Percentiles rank a stretch among this genome's conserved stretches.
phyloP scores from a whole-genome alignment of 2,329 filamentous ascomycete genomes.

The Diplodia scrobiculata region DNA sequence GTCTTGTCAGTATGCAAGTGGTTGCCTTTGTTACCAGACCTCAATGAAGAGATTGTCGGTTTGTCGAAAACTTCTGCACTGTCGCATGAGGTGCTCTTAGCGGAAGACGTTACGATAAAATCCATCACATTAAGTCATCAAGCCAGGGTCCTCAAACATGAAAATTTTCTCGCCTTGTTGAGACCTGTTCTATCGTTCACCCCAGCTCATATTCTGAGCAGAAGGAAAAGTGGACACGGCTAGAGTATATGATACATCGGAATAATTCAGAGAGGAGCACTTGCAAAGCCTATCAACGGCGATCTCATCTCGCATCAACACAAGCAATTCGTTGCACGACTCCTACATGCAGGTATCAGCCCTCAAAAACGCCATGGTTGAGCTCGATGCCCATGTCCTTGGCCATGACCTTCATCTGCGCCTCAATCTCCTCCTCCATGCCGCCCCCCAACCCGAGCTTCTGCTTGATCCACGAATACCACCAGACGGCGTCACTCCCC shows the following conservation, averaged over 20 bases:
- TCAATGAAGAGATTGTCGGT: too few relatives aligned
- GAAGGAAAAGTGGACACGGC: not conserved
- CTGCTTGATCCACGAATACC: constrained; percentile 76
- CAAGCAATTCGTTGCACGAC: not conserved
- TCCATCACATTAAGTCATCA: not conserved
- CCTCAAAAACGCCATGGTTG: constrained; percentile 85
- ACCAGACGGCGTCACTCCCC: constrained; percentile 78
- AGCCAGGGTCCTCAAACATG: not conserved
- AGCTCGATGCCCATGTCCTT: constrained; percentile 90
- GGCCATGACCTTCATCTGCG: constrained; percentile 81
- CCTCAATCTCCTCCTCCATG: constrained; percentile 94
- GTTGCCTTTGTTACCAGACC: too few relatives aligned
- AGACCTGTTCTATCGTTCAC: constrained; percentile 4
- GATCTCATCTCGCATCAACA: not conserved
- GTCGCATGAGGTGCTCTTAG: not conserved
- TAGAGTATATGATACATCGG: not conserved
- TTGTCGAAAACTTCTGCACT: not conserved
- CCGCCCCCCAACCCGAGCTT: constrained; percentile 74
- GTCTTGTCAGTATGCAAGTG: too few relatives aligned
- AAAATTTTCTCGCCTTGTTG: not conserved
- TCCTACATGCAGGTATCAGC: constrained; percentile 51
- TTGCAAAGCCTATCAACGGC: not conserved
- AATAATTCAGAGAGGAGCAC: not conserved
- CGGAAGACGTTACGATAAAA: not conserved
- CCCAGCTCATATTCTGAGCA: not conserved